Evolutionary conservation across 1,284 basidiomycete species (phyloP).

Genomic region (Moesziomyces aphidis): DNA sequence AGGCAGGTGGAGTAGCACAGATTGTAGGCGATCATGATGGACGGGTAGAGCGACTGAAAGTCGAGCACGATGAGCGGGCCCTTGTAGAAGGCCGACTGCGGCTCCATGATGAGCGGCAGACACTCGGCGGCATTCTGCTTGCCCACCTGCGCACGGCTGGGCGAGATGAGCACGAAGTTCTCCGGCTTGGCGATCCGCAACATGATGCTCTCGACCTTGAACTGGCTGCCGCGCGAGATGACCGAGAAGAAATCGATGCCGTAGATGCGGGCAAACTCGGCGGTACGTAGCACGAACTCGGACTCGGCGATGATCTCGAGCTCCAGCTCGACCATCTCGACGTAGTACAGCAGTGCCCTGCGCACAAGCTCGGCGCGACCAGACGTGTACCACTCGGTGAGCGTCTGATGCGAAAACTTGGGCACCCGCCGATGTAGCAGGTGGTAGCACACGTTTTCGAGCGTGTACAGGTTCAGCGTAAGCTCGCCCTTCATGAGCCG

Average conservation of each 20-base stretch:
- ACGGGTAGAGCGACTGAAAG: constrained; percentile 95
- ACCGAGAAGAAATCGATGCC: constrained; percentile 98
- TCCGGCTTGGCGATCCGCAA: constrained; percentile 98
- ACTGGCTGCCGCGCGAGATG: constrained; percentile 92
- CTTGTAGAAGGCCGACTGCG: constrained; percentile 89
- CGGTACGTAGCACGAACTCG: constrained; percentile 63
- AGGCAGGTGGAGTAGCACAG: constrained; percentile 79
- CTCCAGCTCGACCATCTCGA: constrained; percentile 50
- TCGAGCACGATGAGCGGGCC: constrained; percentile 92
- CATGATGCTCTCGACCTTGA: constrained; percentile 98
- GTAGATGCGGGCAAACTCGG: constrained; percentile 93
- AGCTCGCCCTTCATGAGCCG: constrained; percentile 88
- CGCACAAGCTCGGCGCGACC: constrained; percentile 22
- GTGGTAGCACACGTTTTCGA: constrained; percentile 84
- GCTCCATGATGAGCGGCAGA: constrained; percentile 94
- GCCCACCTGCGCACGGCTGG: constrained; percentile 61
- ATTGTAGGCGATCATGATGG: constrained; percentile 98
- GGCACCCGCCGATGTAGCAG: constrained; percentile 72
- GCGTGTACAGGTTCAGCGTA: constrained; percentile 82
- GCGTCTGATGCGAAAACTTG: constrained; percentile 76
- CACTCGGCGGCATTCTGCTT: constrained; percentile 95
- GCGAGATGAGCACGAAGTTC: constrained; percentile 70
- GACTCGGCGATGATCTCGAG: constrained; percentile 61
- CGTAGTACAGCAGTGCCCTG: constrained; percentile 51
- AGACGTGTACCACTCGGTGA: constrained; percentile 79